Base-by-base conservation (phyloP, 2,329 filamentous ascomycete genomes). In the Penicillium sp. region DNA sequence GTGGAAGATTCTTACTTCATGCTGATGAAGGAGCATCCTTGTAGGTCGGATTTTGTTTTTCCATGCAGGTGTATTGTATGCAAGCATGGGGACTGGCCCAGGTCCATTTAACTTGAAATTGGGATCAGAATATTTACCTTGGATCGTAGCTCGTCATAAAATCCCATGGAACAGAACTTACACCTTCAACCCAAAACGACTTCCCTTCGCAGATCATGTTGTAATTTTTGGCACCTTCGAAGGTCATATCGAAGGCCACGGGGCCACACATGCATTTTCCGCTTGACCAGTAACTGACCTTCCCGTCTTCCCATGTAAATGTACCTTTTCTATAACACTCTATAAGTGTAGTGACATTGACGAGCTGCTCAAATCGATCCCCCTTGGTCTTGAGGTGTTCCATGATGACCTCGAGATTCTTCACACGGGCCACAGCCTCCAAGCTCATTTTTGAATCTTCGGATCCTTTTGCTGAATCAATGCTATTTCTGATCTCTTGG, bases 181-280 rank as follows among this genome's bases (percentile, higher is more conserved):
- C 47, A 17, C 47, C 47, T 33, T 51, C 47, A 4, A 51, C 47
- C 47, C 47, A 51, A 19, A 51, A 51, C 3, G 47, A 51, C 47
- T n/a, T 30, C 7, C 26, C 28, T 4, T 19, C 17, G 12, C 47
- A 51, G 9, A 9, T 13, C 17, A 2, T 10, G 30, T 51, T 51
- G 24, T 30, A 30, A 6, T 10, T 51, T 19, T 51, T 35, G 15
- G 9, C 26, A 51, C 35, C 47, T n/a, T 51, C 13, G 5, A 28
- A 51, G 17, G 24, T 51, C 47, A 19, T n/a, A 19, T 51, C 28
- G n/a, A 51, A 51, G 12, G 6, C 28, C 10, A 51, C 28, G 26
- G 47, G 47, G 6, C 47, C 47, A 51, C 19, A 12, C 26, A 51
- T 51, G 26, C 47, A 35, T 8, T n/a, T 33, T 30, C 47, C 47